Percentiles rank a stretch among this genome's conserved stretches.
Conservation (phyloP, 305 asterid genomes). For the Caryopteris hybrid region DNA sequence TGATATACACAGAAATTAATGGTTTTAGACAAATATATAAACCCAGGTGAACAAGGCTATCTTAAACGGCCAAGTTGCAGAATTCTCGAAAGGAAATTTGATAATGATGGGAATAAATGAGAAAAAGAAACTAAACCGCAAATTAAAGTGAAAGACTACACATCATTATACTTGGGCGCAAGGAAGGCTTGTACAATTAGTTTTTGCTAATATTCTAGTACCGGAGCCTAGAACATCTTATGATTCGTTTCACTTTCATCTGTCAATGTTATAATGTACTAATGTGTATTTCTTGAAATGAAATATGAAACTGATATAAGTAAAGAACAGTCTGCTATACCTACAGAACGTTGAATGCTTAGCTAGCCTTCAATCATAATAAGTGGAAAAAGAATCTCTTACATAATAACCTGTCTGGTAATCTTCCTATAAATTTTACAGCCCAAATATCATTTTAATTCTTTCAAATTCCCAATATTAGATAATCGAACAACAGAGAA, state of each 20-base stretch:
- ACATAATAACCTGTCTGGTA: background rate
- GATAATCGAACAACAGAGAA: too few relatives aligned
- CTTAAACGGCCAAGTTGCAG: background rate
- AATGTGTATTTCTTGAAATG: too few relatives aligned
- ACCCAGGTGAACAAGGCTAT: background rate
- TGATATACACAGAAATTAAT: constrained; percentile 22
- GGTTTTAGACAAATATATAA: background rate
- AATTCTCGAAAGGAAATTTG: background rate
- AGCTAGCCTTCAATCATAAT: too few relatives aligned
- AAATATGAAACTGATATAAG: background rate
- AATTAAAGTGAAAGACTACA: background rate
- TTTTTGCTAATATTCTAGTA: background rate
- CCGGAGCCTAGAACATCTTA: background rate
- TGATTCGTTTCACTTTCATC: background rate
- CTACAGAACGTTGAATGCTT: too few relatives aligned
- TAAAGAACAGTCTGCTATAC: background rate
- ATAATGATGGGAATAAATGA: background rate
- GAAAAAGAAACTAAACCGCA: background rate
- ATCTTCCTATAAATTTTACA: background rate
- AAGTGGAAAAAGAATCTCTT: too few relatives aligned
- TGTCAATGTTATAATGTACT: background rate
- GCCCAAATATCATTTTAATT: background rate
- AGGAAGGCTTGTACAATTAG: background rate
- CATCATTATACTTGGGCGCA: background rate
- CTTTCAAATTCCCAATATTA: too few relatives aligned